Conservation (phyloP, 2,329 filamentous ascomycete species). For the Pseudophaeomoniella oleicola region DNA sequence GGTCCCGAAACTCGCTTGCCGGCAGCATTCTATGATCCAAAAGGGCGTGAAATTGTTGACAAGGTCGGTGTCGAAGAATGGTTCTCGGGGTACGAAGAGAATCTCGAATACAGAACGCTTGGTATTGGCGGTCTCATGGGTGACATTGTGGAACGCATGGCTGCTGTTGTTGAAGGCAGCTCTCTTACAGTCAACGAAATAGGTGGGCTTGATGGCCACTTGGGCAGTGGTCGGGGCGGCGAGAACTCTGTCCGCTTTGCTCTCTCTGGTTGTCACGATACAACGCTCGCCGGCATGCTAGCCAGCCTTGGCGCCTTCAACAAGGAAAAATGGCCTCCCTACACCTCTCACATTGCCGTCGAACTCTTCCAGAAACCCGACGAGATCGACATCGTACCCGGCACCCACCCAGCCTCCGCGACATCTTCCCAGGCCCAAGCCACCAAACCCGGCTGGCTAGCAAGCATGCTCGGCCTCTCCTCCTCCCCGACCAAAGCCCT, state of each 20-base stretch:
- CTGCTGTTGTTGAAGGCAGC: slow-evolving; percentile 46
- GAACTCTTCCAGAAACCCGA: slow-evolving; percentile 61
- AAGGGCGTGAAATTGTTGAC: slow-evolving; percentile 53
- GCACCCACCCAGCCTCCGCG: slow-evolving; percentile 14
- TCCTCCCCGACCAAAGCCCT: slow-evolving; percentile 15
- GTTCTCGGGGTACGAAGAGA: slow-evolving; percentile 78
- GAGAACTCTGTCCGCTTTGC: slow-evolving; percentile 53
- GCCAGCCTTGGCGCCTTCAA: slow-evolving; percentile 67
- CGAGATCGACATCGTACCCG: slow-evolving; percentile 8
- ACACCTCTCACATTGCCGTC: slow-evolving; percentile 80
- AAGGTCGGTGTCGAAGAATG: slow-evolving; percentile 76
- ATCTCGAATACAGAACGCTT: slow-evolving; percentile 69
- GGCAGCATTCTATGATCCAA: slow-evolving; percentile 71
- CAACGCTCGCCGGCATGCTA: slow-evolving; percentile 69
- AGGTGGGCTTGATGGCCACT: slow-evolving; percentile 20
- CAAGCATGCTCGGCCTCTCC: slow-evolving; percentile 13
- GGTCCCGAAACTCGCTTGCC: slow-evolving; percentile 67
- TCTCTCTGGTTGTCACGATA: slow-evolving; percentile 82
- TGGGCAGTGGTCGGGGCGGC: slow-evolving; percentile 28
- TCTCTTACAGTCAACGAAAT: slow-evolving; percentile 40
- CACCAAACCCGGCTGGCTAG: slow-evolving; percentile 8
- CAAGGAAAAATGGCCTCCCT: slow-evolving; percentile 69
- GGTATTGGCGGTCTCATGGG: slow-evolving; percentile 78
- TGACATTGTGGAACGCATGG: slow-evolving; percentile 66
- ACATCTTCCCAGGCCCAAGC: slow-evolving; percentile 7